Conservation (phyloP, 352 stramenopile species). For the Peronosclerospora sorghi region DNA sequence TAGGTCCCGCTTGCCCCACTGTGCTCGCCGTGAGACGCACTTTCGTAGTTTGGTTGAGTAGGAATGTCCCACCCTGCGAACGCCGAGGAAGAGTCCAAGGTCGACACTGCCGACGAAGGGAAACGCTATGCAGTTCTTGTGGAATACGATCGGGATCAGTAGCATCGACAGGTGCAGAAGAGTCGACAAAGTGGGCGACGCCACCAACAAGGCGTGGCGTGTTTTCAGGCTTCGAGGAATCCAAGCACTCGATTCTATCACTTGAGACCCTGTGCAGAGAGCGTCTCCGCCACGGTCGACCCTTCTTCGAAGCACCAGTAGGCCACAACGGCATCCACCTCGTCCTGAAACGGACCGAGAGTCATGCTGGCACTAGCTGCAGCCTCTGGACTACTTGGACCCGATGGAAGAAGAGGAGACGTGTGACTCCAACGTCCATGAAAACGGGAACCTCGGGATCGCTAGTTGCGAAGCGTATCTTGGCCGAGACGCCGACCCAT, state of each 20-base stretch:
- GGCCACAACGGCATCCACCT: slow-evolving; percentile 73
- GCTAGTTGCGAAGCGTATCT: slow-evolving; percentile 33
- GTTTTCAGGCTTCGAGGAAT: slow-evolving; percentile 80
- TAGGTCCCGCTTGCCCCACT: slow-evolving; percentile 14
- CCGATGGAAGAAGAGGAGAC: too few species aligned
- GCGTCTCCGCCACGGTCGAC: slow-evolving; percentile 13
- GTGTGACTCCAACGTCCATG: not conserved
- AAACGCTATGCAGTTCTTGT: slow-evolving; percentile 58
- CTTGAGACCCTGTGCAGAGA: not conserved
- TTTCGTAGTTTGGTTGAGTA: slow-evolving; percentile 45
- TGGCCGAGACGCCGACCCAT: slow-evolving; percentile 33
- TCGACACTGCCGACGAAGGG: slow-evolving; percentile 19
- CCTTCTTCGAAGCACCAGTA: slow-evolving; percentile 85
- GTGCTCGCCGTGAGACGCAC: slow-evolving; percentile 43
- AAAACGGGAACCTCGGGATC: slow-evolving; percentile 9
- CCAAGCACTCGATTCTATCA: slow-evolving; percentile 43
- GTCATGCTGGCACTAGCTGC: slow-evolving; percentile 34
- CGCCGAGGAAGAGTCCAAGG: slow-evolving; percentile 55
- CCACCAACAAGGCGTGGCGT: slow-evolving; percentile 39
- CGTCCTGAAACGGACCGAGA: slow-evolving; percentile 75
- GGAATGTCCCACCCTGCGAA: slow-evolving; percentile 35
- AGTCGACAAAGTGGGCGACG: slow-evolving; percentile 32
- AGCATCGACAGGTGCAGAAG: slow-evolving; percentile 56
- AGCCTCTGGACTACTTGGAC: too few species aligned
- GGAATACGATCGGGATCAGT: slow-evolving; percentile 58